Conservation (phyloP, 495 filamentous ascomycete species). For the Evernia prunastri region DNA sequence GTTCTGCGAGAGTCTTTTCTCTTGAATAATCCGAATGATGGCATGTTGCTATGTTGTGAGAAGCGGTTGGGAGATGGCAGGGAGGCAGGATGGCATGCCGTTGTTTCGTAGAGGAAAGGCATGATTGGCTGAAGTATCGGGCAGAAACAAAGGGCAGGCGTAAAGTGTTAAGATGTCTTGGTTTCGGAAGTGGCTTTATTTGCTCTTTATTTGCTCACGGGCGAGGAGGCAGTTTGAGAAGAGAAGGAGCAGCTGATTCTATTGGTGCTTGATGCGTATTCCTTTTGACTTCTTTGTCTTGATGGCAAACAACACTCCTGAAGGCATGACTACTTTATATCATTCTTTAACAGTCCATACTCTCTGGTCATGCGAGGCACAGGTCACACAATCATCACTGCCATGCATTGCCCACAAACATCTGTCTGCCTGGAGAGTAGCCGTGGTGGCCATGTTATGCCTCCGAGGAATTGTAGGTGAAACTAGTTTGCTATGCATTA, state of each 20-base stretch:
- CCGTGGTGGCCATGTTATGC: background rate
- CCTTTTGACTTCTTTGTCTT: background rate
- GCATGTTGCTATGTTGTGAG: constrained; percentile 18
- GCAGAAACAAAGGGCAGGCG: background rate
- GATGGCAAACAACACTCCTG: background rate
- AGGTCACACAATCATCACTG: background rate
- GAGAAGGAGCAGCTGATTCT: background rate
- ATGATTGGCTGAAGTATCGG: background rate
- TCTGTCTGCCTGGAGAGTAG: background rate
- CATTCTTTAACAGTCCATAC: background rate
- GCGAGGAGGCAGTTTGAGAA: background rate
- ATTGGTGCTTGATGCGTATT: background rate
- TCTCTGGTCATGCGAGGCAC: background rate
- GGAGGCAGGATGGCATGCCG: constrained; percentile 8
- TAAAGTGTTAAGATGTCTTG: constrained; percentile 1
- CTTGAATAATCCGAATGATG: constrained; percentile 8
- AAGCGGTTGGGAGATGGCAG: background rate
- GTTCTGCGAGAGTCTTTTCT: background rate
- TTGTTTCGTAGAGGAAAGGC: constrained; percentile 20
- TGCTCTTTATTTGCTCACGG: background rate
- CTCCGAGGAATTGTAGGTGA: background rate
- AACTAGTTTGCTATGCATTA: background rate
- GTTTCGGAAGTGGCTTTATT: background rate
- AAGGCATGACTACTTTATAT: background rate
- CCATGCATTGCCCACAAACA: background rate